Evolutionary conservation across 306 rosid species (phyloP).

Genomic region (Sindora glabra): DNA sequence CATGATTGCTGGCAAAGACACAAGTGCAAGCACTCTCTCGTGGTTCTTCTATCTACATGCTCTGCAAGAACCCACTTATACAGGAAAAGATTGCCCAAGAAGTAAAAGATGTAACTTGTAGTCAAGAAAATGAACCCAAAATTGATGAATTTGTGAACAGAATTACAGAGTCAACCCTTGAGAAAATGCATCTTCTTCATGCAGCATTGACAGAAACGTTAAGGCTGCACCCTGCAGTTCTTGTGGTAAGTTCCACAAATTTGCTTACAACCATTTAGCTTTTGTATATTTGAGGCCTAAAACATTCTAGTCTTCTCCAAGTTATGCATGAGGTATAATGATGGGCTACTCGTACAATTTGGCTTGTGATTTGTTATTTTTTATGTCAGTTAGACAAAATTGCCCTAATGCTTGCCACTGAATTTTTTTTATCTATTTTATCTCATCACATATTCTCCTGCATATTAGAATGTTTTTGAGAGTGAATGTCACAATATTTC

Average conservation of each 20-base stretch:
- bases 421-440: too few species aligned
- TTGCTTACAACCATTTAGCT: neutral
- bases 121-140: neutral
- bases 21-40: slow-evolving; percentile 37
- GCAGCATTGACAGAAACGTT: slow-evolving; percentile 45
- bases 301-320: too few species aligned
- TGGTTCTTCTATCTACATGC: slow-evolving; percentile 51
- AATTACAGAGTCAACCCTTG: slow-evolving; percentile 29
- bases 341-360: too few species aligned
- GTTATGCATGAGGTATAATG: too few species aligned
- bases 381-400: too few species aligned
- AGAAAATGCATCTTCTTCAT: slow-evolving; percentile 41
- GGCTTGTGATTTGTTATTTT: too few species aligned
- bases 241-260: slow-evolving; percentile 15
- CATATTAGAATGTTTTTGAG: too few species aligned
- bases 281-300: too few species aligned
- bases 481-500: too few species aligned
- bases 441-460: too few species aligned
- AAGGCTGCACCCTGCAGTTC: slow-evolving; percentile 48
- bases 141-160: slow-evolving; percentile 12
- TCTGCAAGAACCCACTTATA: slow-evolving; percentile 36
- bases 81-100: slow-evolving; percentile 44
- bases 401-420: too few species aligned
- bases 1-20: slow-evolving; percentile 42
- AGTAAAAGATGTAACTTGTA: slow-evolving; percentile 21